phyloP scores from a whole-genome alignment of 805 yeast species.

The Ogataea philodendri region DNA sequence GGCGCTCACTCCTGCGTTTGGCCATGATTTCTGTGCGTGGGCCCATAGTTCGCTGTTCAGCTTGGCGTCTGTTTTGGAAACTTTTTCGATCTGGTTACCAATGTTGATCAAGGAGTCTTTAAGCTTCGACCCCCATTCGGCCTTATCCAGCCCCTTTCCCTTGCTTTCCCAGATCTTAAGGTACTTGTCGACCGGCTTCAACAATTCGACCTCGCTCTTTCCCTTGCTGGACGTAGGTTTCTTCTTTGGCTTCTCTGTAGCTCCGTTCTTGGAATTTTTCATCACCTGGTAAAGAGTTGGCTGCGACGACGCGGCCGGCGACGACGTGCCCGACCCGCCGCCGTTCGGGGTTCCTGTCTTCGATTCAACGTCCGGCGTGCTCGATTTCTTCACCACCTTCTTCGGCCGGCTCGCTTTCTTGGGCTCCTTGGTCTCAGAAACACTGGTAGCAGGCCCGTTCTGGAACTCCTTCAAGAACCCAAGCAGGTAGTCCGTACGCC shows the following conservation, averaged over 20 bases:
- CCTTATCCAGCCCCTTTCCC: slow-evolving; percentile 34
- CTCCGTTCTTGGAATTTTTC: slow-evolving; percentile 15
- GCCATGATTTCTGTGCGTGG: slow-evolving; percentile 35
- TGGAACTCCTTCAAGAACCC: slow-evolving; percentile 56
- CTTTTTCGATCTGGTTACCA: slow-evolving; percentile 32
- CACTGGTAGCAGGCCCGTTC: slow-evolving; percentile 3
- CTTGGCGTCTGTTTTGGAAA: slow-evolving; percentile 19
- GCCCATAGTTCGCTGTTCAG: slow-evolving; percentile 32
- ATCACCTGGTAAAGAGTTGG: slow-evolving; percentile 25
- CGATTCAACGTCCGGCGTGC: slow-evolving; percentile 26
- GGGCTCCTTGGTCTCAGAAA: slow-evolving; percentile 10
- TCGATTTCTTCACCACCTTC: slow-evolving; percentile 24
- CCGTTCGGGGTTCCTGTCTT: slow-evolving; percentile 20
- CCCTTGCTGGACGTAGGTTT: slow-evolving; percentile 16
- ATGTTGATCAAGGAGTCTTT: slow-evolving; percentile 31
- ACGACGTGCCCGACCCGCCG: slow-evolving; percentile 8
- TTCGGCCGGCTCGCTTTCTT: slow-evolving; percentile 24
- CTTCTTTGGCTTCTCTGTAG: slow-evolving; percentile 7
- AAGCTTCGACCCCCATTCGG: slow-evolving; percentile 32
- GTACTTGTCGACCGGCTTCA: slow-evolving; percentile 30
- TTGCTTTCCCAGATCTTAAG: slow-evolving; percentile 32
- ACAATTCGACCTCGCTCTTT: slow-evolving; percentile 22
- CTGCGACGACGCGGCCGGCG: slow-evolving; percentile 16
- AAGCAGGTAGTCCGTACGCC: slow-evolving; percentile 87
- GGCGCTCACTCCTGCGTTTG: slow-evolving; percentile 32